Conservation (phyloP, 2,329 filamentous ascomycete species). For the Spiromastix sp. region DNA sequence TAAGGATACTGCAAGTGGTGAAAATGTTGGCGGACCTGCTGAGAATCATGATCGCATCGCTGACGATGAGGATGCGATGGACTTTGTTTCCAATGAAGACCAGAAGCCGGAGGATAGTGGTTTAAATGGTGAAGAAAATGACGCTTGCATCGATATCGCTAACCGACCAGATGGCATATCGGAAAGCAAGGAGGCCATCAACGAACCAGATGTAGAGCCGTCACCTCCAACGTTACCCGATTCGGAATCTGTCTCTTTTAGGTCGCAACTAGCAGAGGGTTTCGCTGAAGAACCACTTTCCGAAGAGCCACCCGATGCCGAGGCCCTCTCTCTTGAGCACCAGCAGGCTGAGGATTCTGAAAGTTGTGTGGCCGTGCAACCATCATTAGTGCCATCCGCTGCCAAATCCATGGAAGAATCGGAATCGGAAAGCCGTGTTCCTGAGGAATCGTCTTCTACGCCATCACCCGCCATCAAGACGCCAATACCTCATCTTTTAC, state of each 20-base stretch:
- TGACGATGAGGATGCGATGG: slow-evolving; percentile 25
- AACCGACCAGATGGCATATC: neutral
- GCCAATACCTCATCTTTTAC: slow-evolving; percentile 68
- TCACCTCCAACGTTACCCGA: neutral
- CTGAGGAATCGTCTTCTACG: slow-evolving; percentile 23
- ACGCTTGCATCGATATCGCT: slow-evolving; percentile 13
- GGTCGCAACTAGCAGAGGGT: too few relatives aligned
- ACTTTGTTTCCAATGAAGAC: slow-evolving; percentile 22
- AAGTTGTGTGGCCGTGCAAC: slow-evolving; percentile 29
- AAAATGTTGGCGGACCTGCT: slow-evolving; percentile 19
- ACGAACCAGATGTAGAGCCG: neutral
- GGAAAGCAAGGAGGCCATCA: neutral
- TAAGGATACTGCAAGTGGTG: slow-evolving; percentile 11
- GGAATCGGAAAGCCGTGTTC: slow-evolving; percentile 18
- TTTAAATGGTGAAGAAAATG: slow-evolving; percentile 10
- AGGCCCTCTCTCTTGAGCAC: slow-evolving; percentile 6
- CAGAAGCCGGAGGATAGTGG: slow-evolving; percentile 21
- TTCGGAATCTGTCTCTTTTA: slow-evolving; percentile 12
- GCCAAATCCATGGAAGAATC: slow-evolving; percentile 35
- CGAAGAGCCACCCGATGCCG: slow-evolving; percentile 10
- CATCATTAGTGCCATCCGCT: slow-evolving; percentile 36
- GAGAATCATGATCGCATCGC: slow-evolving; percentile 18
- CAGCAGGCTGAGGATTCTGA: neutral
- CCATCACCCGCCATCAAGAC: slow-evolving; percentile 44
- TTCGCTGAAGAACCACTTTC: too few relatives aligned